A percentile compares a stretch with the other conserved stretches of the same genome.
Conservation (phyloP, 805 yeast genomes). For the Metschnikowia amazonensis region DNA sequence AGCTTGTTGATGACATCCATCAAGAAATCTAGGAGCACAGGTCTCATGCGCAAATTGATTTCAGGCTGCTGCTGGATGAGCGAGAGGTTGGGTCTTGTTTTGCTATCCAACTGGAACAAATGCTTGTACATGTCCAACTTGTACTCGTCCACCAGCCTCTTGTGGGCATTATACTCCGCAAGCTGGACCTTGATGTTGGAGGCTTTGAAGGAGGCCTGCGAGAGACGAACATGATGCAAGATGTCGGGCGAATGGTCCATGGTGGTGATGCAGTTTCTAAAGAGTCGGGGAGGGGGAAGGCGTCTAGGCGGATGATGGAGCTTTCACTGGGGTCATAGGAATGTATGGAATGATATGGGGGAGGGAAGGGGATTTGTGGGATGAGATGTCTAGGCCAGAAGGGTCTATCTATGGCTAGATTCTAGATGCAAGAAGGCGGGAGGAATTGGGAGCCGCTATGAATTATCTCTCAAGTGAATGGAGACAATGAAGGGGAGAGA, state of each 20-base stretch:
- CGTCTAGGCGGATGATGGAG: conserved; percentile 1
- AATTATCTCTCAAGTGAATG: conserved; percentile 5
- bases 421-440: conserved; percentile 1
- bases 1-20: conserved; percentile 44
- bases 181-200: conserved; percentile 35
- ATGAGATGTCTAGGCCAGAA: background rate
- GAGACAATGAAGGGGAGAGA: conserved; percentile 1
- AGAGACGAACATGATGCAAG: conserved; percentile 25
- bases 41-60: conserved; percentile 43
- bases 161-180: conserved; percentile 49
- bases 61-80: conserved; percentile 46
- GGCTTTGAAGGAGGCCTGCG: conserved; percentile 34
- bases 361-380: too few relatives aligned
- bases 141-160: conserved; percentile 41
- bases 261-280: background rate
- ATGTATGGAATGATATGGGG: background rate
- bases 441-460: background rate
- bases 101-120: conserved; percentile 23
- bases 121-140: conserved; percentile 41
- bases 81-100: conserved; percentile 21
- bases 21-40: conserved; percentile 39
- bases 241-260: conserved; percentile 16
- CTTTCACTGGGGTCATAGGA: conserved; percentile 2
- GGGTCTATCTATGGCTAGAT: background rate
- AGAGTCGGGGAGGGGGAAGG: background rate